Evolutionary conservation across 2,329 filamentous ascomycete genomes (phyloP), one percentile per base, ranked within the genome.

Genomic region (Thermoascus crustaceus): DNA sequence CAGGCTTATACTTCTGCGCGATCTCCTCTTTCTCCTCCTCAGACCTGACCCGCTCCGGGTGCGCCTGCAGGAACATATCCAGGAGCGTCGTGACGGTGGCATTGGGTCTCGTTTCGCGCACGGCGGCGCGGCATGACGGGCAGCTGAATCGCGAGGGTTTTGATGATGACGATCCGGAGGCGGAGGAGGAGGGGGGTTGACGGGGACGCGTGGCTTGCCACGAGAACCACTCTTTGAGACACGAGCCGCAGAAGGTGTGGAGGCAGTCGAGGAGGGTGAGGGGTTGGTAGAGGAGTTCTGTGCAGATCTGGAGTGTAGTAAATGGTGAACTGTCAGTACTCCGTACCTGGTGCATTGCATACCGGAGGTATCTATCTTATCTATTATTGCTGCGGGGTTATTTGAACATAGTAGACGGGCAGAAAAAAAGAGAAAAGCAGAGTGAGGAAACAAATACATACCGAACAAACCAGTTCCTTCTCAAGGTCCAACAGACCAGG

Each of bases 161-260:
- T 7, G 48, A 43, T 2, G 47, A 33, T 5, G 57, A 44, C 11
- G 54, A 73, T 55, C 44, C 63, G 49, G 51, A 68, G 41, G 50
- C 72, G 53, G n/a, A n/a, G n/a, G n/a, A n/a, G n/a, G n/a, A n/a
- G n/a, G n/a, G n/a, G n/a, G n/a, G n/a, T n/a, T n/a, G n/a, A n/a
- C 47, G 71, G 54, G 35, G 67, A 48, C 43, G 76, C 19, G 71
- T 68, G 23, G 80, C 79, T 59, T 94, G 86, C 61, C 79, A 91
- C 44, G 71, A 68, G 58, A 96, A 98, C 91, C 91, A 98, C 67
- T 94, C 86, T 61, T 94, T 94, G 40, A 96, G 63, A 57, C 91
- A 98, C 24, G 85, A 83, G 45, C 88, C 91, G 68, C 91, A 98
- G 63, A 93, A 98, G 30, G 89, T 95, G 64, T 94, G 87, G 29